Conservation (phyloP, 768 basidiomycete genomes). For the Serpula lacrymans region DNA sequence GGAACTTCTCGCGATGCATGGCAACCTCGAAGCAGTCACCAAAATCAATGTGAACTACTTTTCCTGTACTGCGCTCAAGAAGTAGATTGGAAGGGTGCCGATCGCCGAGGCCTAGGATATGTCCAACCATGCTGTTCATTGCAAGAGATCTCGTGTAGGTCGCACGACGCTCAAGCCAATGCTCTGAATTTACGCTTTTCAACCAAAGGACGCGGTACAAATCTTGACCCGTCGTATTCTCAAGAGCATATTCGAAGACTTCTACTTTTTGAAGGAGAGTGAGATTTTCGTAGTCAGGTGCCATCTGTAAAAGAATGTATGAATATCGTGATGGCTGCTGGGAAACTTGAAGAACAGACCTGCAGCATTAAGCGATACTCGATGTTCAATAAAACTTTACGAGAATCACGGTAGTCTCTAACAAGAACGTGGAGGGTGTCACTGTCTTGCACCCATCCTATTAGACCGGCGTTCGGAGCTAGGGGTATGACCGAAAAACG, state of each 20-base stretch:
- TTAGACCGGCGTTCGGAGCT: slow-evolving; percentile 90
- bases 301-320: slow-evolving; percentile 65
- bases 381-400: slow-evolving; percentile 95
- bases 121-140: slow-evolving; percentile 98
- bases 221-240: slow-evolving; percentile 98
- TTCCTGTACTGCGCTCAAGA: slow-evolving; percentile 86
- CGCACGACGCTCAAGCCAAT: slow-evolving; percentile 95
- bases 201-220: slow-evolving; percentile 96
- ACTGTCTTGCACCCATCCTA: slow-evolving; percentile 95
- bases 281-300: slow-evolving; percentile 95
- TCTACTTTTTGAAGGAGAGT: slow-evolving; percentile 96
- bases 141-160: slow-evolving; percentile 95
- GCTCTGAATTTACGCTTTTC: slow-evolving; percentile 91
- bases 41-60: slow-evolving; percentile 95
- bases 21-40: slow-evolving; percentile 99
- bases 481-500: slow-evolving; percentile 90
- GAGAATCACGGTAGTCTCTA: slow-evolving; percentile 91
- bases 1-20: slow-evolving; percentile 98
- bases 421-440: slow-evolving; percentile 96
- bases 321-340: neutral
- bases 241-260: slow-evolving; percentile 97
- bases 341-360: slow-evolving; percentile 35
- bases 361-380: slow-evolving; percentile 99
- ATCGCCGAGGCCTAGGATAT: slow-evolving; percentile 96
- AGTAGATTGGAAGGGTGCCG: slow-evolving; percentile 95